Conservation (phyloP, 306 rosid species). For the Vicia sativa region DNA sequence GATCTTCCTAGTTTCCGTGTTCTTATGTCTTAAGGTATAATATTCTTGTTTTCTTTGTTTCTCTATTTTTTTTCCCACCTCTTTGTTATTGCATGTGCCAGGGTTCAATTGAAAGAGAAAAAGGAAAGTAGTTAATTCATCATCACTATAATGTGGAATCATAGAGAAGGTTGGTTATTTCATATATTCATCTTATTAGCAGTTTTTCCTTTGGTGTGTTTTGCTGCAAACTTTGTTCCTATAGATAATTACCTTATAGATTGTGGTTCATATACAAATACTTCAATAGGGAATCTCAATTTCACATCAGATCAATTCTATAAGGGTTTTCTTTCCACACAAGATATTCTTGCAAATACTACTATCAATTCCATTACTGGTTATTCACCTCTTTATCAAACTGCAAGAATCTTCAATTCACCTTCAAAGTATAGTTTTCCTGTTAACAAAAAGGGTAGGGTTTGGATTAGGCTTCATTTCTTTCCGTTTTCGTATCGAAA, state of each 20-base stretch:
- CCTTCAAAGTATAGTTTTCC: conserved; percentile 70
- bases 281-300: conserved; percentile 60
- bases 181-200: conserved; percentile 45
- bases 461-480: conserved; percentile 96
- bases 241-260: conserved; percentile 77
- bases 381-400: conserved; percentile 63
- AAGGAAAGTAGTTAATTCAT: not conserved
- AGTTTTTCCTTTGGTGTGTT: conserved; percentile 49
- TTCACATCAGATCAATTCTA: conserved; percentile 69
- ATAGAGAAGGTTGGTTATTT: conserved; percentile 40
- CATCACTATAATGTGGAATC: conserved; percentile 51
- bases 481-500: conserved; percentile 55
- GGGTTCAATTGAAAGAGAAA: conserved; percentile 11
- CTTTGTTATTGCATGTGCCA: conserved; percentile 27
- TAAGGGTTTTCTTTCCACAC: conserved; percentile 62
- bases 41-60: conserved; percentile 22
- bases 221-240: conserved; percentile 59
- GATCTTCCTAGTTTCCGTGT: conserved; percentile 7
- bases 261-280: conserved; percentile 70
- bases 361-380: conserved; percentile 45
- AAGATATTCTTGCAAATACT: conserved; percentile 60
- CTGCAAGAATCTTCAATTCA: conserved; percentile 74
- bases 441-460: conserved; percentile 60
- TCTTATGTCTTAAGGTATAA: conserved; percentile 11
- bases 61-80: not conserved